Base-by-base conservation (phyloP, 192 early-diverging fungal genomes). In the Podila epicladia region DNA sequence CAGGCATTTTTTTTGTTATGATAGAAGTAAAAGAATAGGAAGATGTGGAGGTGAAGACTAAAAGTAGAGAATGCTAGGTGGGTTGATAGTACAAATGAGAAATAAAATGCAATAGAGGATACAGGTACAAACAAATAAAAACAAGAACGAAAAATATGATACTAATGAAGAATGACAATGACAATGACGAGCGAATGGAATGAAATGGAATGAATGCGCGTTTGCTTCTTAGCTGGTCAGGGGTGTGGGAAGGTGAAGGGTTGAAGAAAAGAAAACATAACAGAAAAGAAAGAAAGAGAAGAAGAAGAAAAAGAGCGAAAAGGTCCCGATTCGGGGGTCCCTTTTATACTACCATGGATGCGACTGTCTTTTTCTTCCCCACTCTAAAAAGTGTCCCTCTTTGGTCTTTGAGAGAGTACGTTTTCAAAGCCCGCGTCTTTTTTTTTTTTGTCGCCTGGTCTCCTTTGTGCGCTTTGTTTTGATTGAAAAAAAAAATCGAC, bases 291-390 rank as follows among this genome's bases (percentile, higher is more conserved):
- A 64, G 58, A 55, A 61, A 70, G 37, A 76, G 55, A 49, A 63
- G 53, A 64, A 55, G 64, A 69, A 64, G 62, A 64, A 75, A 67
- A 75, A 67, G 73, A 74, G 59, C 73, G 53, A 55, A 55, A 4
- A 2, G 31, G 49, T 58, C 35, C 32, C 55, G 45, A 38, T 22
- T 57, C 41, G 29, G 51, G 33, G 53, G 9, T 26, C 33, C 49
- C 37, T 58, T 72, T 65, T 65, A 58, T 62, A 64, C 22, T 55
- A 0, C 41, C 41, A 37, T 17, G 4, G 2, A 15, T 17, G 41
- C 41, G 41, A 45, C 41, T 45, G 41, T 45, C 41, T 45, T 45
- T 41, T 45, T 45, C 15, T 45, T 45, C 41, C 41, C 41, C 41
- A 45, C 41, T 45, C 41, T 45, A 3, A 45, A 45, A 45, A 17